Evolutionary conservation across 2,329 filamentous ascomycete species (phyloP).

Genomic region (Botryotinia narcissicola): DNA sequence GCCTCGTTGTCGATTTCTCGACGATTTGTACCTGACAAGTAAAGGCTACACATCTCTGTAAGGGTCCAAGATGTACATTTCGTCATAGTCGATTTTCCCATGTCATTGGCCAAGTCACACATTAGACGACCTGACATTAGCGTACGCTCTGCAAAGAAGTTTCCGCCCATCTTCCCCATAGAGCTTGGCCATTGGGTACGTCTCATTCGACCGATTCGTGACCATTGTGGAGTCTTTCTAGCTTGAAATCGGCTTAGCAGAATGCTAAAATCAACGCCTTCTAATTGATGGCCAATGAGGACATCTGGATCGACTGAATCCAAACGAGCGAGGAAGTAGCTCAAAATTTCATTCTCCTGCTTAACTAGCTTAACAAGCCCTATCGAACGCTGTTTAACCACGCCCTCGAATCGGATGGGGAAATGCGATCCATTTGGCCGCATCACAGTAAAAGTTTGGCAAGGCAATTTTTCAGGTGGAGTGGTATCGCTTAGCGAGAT

Average conservation of each 20-base stretch:
- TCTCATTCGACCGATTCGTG: constrained; percentile 83
- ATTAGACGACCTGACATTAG: constrained; percentile 84
- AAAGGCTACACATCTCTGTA: constrained; percentile 94
- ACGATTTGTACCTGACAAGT: constrained; percentile 64
- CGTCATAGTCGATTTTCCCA: constrained; percentile 93
- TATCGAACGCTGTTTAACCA: constrained; percentile 67
- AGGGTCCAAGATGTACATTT: constrained; percentile 98
- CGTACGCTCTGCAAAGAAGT: constrained; percentile 90
- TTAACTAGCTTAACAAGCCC: constrained; percentile 79
- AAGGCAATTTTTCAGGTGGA: constrained; percentile 82
- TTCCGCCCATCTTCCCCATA: constrained; percentile 80
- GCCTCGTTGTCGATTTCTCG: constrained; percentile 86
- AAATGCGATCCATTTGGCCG: constrained; percentile 74
- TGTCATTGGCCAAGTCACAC: constrained; percentile 93
- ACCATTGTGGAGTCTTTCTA: constrained; percentile 92
- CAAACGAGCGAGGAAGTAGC: constrained; percentile 85
- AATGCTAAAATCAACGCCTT: constrained; percentile 94
- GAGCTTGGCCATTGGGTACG: constrained; percentile 82
- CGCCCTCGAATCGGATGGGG: constrained; percentile 80
- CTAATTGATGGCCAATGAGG: constrained; percentile 89
- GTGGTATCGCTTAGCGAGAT: constrained; percentile 84
- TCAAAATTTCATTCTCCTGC: constrained; percentile 80
- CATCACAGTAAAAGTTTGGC: constrained; percentile 87
- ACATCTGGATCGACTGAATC: constrained; percentile 90
- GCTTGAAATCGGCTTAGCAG: constrained; percentile 82